Evolutionary conservation across 805 yeast genomes (phyloP), one percentile per base, ranked within the genome.

Genomic region (Candida manassasensis): DNA sequence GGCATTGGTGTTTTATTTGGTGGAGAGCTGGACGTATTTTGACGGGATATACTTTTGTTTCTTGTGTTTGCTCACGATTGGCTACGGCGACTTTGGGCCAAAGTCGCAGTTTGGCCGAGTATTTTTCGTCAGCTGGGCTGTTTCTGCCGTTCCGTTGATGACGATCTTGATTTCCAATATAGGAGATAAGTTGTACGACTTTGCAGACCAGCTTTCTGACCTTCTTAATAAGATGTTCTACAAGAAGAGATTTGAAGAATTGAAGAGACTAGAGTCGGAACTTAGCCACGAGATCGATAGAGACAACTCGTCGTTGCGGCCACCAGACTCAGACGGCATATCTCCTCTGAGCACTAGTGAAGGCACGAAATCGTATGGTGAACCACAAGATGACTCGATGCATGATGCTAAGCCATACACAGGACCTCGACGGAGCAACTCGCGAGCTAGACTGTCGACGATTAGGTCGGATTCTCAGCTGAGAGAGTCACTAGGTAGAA

Each of bases 91-190:
- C 50, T 78, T 65, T 45, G 66, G 77, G 1, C 95, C 95, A 1
- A 38, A 33, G 2, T 57, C 79, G 0, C 59, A 79, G 1, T 80
- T 83, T 4, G 94, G 95, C 1, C 61, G 82, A 27, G 73, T 81
- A 1, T 76, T 86, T 45, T 87, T 87, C 48, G 77, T 84, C 6
- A 58, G 77, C 7, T 88, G 96, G 96, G 82, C 88, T 0, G 53
- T 88, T 14, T 63, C 78, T 5, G 95, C 96, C 0, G 81, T 88
- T 15, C 96, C 96, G 1, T 64, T 86, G 34, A 86, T 87, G 94
- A 84, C 95, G 2, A 79, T 81, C 12, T 66, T 86, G 37, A 76
- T 86, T 26, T 79, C 89, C 1, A 78, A 76, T 35, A 62, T 81
- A 31, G 85, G 90, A 42, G 94, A 84, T 51, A 63, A 74, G 12